Evolutionary conservation across 306 rosid species (phyloP), one percentile per base, ranked within the genome.

Genomic region (Canavalia gladiata): DNA sequence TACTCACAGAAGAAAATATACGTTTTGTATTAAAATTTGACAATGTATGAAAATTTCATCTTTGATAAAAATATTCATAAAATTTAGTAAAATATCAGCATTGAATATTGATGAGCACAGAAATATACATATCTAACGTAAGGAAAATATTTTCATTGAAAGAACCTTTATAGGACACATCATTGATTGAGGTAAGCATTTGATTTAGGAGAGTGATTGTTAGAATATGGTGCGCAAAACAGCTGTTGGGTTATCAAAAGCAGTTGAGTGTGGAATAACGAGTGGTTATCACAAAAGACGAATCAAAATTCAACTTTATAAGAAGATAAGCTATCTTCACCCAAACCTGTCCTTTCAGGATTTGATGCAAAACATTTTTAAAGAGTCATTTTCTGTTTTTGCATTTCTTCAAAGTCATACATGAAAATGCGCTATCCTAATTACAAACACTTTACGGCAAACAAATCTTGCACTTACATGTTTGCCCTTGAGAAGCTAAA

Each of bases 231-330:
- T 47, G 28, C 9, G 39, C 72, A 41, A 77, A 70, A 52, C 69
- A 71, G 4, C 60, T 56, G 57, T 72, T 72, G 55, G 60, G 9
- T 65, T 70, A 71, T 34, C 8, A 50, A 56, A 52, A 13, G 55
- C 2, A 50, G 51, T 70, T n/a, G 68, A 50, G 60, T 52, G 70
- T 42, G 46, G 64, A 66, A 8, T 49, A 83, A 77, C 4, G 30
- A 41, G 79, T 78, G 75, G 62, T 74, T 74, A 73, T 82, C 60
- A 56, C 11, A 57, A 74, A 63, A 29, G 47, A 74, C 55, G 45
- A 74, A 79, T 63, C 69, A 75, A 83, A 83, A 2, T 67, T 50
- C 45, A 72, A 76, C 42, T 56, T 71, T 57, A 63, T 13, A 58
- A 56, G 37, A 13, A 51, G 79, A 82, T 74, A 79, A 79, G 79